Evolutionary conservation across 208 protist species (phyloP), one percentile per base, ranked within the genome.

Genomic region (Leishmania aethiopica): DNA sequence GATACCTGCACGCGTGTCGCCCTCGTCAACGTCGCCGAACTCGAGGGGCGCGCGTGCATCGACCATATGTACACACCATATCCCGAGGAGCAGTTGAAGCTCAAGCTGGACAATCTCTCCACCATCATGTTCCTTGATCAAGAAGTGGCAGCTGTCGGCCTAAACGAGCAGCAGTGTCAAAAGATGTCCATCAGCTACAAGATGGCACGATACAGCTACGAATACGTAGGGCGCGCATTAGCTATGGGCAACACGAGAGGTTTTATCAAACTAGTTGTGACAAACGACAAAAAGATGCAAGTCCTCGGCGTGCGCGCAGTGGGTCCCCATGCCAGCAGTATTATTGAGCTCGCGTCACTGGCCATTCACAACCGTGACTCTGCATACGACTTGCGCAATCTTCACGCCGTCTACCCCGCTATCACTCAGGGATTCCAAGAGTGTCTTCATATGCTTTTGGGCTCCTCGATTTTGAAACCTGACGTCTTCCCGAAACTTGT

Each of bases 51-150:
- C 13, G 81, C 86, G 0, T 96, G 89, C 73, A 87, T 98, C 45
- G 94, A 97, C 49, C 93, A 96, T 78, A 96, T 97, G 85, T 98
- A 96, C 88, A 85, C 51, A 42, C 79, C 90, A 6, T 89, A 89
- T 72, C 91, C 90, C 0, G 93, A 97, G 75, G 90, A 90, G 3
- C 90, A 97, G 74, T 78, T 93, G 66, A 87, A 86, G 78, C 83
- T 91, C 35, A 74, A 82, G 47, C 80, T 97, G 2, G 93, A 97
- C 82, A 98, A 98, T 62, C 80, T 98, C 10, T 98, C 96, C 32
- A 97, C 94, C 22, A 98, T 98, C 79, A 97, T 98, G 94, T 98
- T 98, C 82, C 87, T 98, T 7, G 94, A 98, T 82, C 93, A 96
- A 77, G 94, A 98, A 70, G 93, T 98, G 7, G 93, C 96, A 2